Base-by-base conservation (phyloP, 805 yeast genomes). In the Maudiozyma barnettii region DNA sequence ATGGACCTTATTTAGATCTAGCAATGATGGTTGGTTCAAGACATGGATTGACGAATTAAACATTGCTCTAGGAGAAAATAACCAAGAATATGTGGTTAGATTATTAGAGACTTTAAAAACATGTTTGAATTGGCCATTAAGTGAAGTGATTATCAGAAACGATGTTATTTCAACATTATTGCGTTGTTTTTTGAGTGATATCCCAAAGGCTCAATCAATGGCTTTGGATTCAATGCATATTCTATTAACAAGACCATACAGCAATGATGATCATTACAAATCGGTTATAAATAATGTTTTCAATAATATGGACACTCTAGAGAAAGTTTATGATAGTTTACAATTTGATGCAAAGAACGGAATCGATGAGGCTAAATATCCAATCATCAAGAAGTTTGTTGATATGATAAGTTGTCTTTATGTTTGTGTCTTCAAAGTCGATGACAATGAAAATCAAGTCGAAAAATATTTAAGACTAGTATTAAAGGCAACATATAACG, bases 201-300 rank as follows among this genome's bases (percentile, higher is more conserved):
- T 82, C 56, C 77, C 82, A 39, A 76, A 77, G 52, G 77, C 91
- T 43, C 82, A 87, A 60, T 82, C 88, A 0, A 74, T 90, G 51
- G 89, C 96, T 0, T 79, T 90, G 41, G 99, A 93, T 61, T 88
- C 96, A 59, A 73, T 93, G 51, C 96, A 93, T 63, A 84, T 85
- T 36, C 69, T 93, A 19, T 84, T 90, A 67, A 87, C 96, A 1
- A 77, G 98, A 58, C 74, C 77, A 13, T 89, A 86, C 64, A 69
- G 75, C 31, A 69, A 72, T 42, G 74, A 75, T 10, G 77, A 71
- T 1, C 96, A 93, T 64, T 84, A 89, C 62, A 78, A 79, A 43
- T 78, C 79, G 46, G 78, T 91, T 43, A 81, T 91, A 39, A 95
- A 95, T 10, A 74, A 82, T 12, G 83, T 90, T 3, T 90, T 86